phyloP scores from a whole-genome alignment of 345 rosid species.

The Syzygium jambos region DNA sequence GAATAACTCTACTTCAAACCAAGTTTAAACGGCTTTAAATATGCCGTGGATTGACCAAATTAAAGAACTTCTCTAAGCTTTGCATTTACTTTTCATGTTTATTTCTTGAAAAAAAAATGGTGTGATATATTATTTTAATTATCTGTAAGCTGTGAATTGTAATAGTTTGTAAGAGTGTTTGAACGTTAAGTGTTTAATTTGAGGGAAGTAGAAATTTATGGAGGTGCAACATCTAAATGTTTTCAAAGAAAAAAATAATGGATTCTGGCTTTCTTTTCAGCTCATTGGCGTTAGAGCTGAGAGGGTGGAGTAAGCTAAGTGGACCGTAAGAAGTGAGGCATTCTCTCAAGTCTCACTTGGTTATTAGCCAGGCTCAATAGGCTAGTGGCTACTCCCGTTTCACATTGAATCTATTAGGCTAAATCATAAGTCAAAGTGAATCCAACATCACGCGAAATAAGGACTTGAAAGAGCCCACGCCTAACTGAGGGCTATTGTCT shows the following conservation, averaged over 20 bases:
- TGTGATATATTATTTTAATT: not conserved
- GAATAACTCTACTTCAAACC: not conserved
- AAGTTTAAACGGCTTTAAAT: not conserved
- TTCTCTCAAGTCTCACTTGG: no score
- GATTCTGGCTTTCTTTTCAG: not conserved
- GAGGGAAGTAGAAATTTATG: not conserved
- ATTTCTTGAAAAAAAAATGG: not conserved
- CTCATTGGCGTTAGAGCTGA: not conserved
- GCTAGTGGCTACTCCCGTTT: no score
- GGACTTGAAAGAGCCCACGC: no score
- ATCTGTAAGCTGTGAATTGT: not conserved
- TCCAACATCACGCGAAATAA: no score
- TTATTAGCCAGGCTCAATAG: no score
- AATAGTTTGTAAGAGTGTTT: not conserved
- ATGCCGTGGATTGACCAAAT: not conserved
- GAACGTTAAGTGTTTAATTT: not conserved
- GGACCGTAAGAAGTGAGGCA: no score
- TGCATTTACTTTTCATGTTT: not conserved
- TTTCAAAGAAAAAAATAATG: not conserved
- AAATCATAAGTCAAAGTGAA: no score
- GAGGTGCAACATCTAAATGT: not conserved
- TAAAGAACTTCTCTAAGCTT: not conserved
- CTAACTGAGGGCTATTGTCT: no score
- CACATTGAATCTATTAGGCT: no score
- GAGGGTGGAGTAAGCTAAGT: not conserved